Evolutionary conservation across 768 basidiomycete genomes (phyloP), one percentile per base, ranked within the genome.

Genomic region (Mrakia blollopis): DNA sequence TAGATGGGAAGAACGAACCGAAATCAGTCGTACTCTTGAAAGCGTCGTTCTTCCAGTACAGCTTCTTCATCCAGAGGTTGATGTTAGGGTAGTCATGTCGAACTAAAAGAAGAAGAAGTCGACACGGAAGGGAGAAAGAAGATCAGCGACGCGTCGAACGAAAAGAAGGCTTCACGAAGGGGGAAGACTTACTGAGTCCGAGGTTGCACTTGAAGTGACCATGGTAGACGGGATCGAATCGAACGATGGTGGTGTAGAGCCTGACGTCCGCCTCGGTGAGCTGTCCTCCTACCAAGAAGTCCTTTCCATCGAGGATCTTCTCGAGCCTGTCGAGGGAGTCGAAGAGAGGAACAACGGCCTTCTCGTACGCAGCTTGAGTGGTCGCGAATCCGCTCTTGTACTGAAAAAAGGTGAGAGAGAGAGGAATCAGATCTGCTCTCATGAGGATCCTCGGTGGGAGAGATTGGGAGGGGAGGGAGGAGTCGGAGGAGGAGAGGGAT

Each of bases 131-230:
- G n/a, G n/a, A n/a, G n/a, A n/a, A n/a, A n/a, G n/a, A n/a, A n/a
- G n/a, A n/a, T n/a, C n/a, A n/a, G n/a, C n/a, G n/a, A n/a, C n/a
- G n/a, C n/a, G n/a, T n/a, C n/a, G n/a, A n/a, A n/a, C n/a, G n/a
- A n/a, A n/a, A n/a, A n/a, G n/a, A n/a, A n/a, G n/a, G n/a, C n/a
- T n/a, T n/a, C n/a, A n/a, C n/a, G n/a, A n/a, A n/a, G n/a, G n/a
- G n/a, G n/a, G n/a, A n/a, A n/a, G n/a, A n/a, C n/a, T n/a, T n/a
- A n/a, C n/a, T 84, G 60, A 79, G 89, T 41, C 90, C 89, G 79
- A 93, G 82, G 86, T 96, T 94, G 85, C 93, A 95, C 80, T 98
- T 98, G 88, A 98, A 98, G 82, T 94, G 92, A 0, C 90, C 89
- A 67, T 91, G 87, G 83, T 98, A 98, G 23, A 91, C 95, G 1